These are phyloP conservation scores for Gaultheria prostrata DNA, from an alignment of 148 eudicot species.

Conservation along the genomic window DNA sequence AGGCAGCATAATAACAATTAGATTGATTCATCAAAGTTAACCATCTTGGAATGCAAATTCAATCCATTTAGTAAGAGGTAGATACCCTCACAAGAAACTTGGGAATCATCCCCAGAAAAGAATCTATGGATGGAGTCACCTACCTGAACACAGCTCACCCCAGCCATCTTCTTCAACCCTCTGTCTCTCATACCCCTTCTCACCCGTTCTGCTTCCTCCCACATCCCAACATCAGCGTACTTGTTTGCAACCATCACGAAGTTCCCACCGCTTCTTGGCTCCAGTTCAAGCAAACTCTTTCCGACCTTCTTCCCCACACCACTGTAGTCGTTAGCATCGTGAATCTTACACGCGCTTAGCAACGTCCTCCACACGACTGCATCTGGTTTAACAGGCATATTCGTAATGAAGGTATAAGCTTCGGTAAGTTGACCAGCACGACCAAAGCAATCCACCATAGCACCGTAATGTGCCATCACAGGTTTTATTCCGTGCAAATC, in stretches of 20 bases:
- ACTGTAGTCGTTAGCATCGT: constrained; percentile 29
- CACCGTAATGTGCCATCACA: constrained; percentile 40
- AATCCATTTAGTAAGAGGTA: constrained; percentile 30
- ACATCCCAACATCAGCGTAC: constrained; percentile 48
- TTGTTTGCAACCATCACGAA: constrained; percentile 45
- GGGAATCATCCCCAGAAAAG: constrained; percentile 33
- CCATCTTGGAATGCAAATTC: constrained; percentile 38
- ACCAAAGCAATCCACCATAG: constrained; percentile 57
- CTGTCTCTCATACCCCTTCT: constrained; percentile 32
- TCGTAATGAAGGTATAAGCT: constrained; percentile 35
- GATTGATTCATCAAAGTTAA: constrained; percentile 12
- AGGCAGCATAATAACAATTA: background rate
- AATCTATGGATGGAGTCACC: constrained; percentile 36
- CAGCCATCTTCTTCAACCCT: constrained; percentile 46
- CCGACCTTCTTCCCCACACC: constrained; percentile 34
- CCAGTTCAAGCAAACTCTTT: constrained; percentile 32
- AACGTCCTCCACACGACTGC: constrained; percentile 53
- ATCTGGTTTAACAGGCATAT: constrained; percentile 44
- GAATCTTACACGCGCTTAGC: constrained; percentile 43
- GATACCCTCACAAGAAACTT: constrained; percentile 22
- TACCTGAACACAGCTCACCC: constrained; percentile 52
- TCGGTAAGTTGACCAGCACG: constrained; percentile 46
- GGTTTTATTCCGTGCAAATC: constrained; percentile 40
- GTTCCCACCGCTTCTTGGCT: constrained; percentile 48
- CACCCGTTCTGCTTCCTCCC: constrained; percentile 40